Base-by-base conservation (phyloP, 2,329 filamentous ascomycete species). In the Phialocephala subalpina region DNA sequence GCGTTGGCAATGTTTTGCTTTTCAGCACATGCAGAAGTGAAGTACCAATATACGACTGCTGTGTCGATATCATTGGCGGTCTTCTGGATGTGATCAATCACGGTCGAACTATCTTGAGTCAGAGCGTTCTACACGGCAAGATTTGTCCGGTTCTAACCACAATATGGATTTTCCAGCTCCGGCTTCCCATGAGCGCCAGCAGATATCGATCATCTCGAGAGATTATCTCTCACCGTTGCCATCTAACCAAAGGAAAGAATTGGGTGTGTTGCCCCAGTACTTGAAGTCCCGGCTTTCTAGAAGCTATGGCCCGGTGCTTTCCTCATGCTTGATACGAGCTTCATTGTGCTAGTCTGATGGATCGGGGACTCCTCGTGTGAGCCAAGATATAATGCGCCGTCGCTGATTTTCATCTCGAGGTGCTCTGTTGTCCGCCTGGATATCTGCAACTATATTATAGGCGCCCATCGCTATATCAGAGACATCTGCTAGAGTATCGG, bases 221-320 rank as follows among this genome's bases (percentile, higher is more conserved):
- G 12, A 5, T 18, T 22, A 18, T 3, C 4, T 22, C 45, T 49
- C n/a, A 49, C 45, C 45, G 12, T 25, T 25, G 2, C 45, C 45
- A 22, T 49, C 22, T 4, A 49, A 6, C 45, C 45, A 49, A 4
- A 52, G 47, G 7, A 52, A 18, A 5, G 47, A 52, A 18, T 27
- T 52, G 2, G 11, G 9, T 5, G 11, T 9, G 2, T 27, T 29
- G 2, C 4, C 58, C 45, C 68, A 60, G 29, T 62, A 68, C 14
- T 45, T 57, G 9, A 67, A 53, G 12, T 59, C 35, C 8, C 62
- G 1, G 14, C 56, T 56, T 1, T 70, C 12, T n/a, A 66, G 35
- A 18, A 70, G 35, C 69, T 69, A 72, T 18, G 63, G 58, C 18
- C 67, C 64, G 18, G 70, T 70, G 7, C 40, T 59, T 20, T 45